Evolutionary conservation across 228 moss, liverwort and hornwort genomes (phyloP).

Genomic region (Sphagnum fallax): DNA sequence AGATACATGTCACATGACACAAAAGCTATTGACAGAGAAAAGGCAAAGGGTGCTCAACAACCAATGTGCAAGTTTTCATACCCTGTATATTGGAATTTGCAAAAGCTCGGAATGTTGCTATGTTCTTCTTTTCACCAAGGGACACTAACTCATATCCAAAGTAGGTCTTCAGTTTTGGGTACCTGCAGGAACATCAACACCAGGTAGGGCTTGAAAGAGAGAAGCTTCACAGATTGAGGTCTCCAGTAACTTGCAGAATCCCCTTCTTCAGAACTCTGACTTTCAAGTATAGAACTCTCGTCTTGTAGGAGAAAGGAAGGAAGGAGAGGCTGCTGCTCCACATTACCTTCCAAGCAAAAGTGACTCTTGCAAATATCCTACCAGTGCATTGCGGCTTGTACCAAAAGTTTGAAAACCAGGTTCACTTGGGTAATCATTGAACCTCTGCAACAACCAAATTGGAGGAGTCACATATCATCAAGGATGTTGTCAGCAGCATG

Average conservation of each 20-base stretch:
- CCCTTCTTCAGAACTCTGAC: no score
- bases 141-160: constrained; percentile 43
- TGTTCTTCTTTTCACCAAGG: constrained; percentile 25
- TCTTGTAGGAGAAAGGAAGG: no score
- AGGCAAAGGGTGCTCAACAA: no score
- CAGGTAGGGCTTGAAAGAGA: neutral
- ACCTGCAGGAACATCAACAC: constrained; percentile 7
- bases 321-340: neutral
- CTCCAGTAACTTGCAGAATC: no score
- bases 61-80: neutral
- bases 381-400: constrained; percentile 41
- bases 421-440: constrained; percentile 25
- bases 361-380: constrained; percentile 40
- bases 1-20: no score
- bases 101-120: constrained; percentile 22
- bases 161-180: constrained; percentile 34
- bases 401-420: constrained; percentile 31
- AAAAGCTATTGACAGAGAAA: no score
- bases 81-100: constrained; percentile 11
- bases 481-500: no score
- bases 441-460: constrained; percentile 17
- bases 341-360: constrained; percentile 24
- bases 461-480: no score
- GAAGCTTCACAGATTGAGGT: neutral
- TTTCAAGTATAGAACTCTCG: no score